These are phyloP conservation scores for Colletotrichum lentis DNA, from an alignment of 2,329 filamentous ascomycete genomes.

Conservation along the genomic window DNA sequence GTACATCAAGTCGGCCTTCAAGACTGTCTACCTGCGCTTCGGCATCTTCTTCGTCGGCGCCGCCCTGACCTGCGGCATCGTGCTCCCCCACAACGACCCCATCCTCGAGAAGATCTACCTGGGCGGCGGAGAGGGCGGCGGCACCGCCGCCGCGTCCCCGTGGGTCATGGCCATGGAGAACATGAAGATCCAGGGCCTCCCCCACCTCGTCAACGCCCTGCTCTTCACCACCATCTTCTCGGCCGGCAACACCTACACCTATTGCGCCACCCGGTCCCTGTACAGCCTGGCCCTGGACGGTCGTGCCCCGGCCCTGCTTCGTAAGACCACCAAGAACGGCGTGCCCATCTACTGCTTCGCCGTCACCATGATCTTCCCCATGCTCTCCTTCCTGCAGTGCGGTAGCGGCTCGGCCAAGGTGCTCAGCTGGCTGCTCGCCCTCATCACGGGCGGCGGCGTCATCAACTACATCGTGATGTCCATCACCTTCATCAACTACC, in stretches of 20 bases:
- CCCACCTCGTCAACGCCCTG: slow-evolving; percentile 70
- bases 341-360: slow-evolving; percentile 38
- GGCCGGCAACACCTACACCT: slow-evolving; percentile 65
- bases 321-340: slow-evolving; percentile 49
- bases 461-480: slow-evolving; percentile 38
- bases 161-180: slow-evolving; percentile 72
- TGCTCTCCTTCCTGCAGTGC: slow-evolving; percentile 37
- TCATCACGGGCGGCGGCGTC: slow-evolving; percentile 60
- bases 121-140: slow-evolving; percentile 61
- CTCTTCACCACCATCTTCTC: slow-evolving; percentile 67
- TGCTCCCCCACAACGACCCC: slow-evolving; percentile 70
- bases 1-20: slow-evolving; percentile 64
- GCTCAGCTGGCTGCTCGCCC: slow-evolving; percentile 73
- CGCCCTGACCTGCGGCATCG: slow-evolving; percentile 70
- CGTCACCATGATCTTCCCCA: slow-evolving; percentile 26
- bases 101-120: slow-evolving; percentile 61
- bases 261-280: slow-evolving; percentile 64
- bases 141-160: slow-evolving; percentile 55
- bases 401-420: slow-evolving; percentile 66
- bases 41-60: slow-evolving; percentile 61
- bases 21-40: slow-evolving; percentile 73
- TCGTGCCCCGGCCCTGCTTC: slow-evolving; percentile 55
- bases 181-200: slow-evolving; percentile 67
- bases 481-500: slow-evolving; percentile 71
- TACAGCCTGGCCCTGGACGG: slow-evolving; percentile 63